Evolutionary conservation across 1,284 basidiomycete species (phyloP), one percentile per base, ranked within the genome.

Genomic region (Anthracocystis walkeri): DNA sequence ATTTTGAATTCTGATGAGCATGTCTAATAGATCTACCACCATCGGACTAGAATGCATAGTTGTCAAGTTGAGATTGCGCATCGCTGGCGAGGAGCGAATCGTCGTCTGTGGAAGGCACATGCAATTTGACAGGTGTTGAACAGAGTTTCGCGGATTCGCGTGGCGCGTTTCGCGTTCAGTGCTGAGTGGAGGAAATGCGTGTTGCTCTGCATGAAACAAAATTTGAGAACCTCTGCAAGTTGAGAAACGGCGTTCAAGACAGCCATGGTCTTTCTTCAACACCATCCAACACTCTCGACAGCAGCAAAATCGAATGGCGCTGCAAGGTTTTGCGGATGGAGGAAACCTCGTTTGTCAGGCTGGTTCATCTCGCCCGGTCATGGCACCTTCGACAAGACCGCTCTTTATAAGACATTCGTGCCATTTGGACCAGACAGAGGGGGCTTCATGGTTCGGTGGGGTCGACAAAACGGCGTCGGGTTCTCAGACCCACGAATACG

Each of bases 1-100:
- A 74, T 18, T 62, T 80, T n/a, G 71, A 73, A 52, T 66, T 65
- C 45, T 71, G 38, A 51, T 20, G 8, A 23, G 20, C 25, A 14
- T 29, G 31, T 53, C 48, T 41, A 16, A n/a, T n/a, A 35, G 31
- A 51, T 23, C 2, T 10, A 12, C n/a, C 25, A 16, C 18, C 4
- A 14, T 42, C 52, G 21, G 40, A 54, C 27, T 10, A 29, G 27
- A 31, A 12, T 7, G 10, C 27, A 31, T 31, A n/a, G 18, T 29
- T 16, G 11, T 29, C 27, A 16, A 49, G 48, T 29, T n/a, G 20
- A 20, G 27, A 49, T 49, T n/a, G 20, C n/a, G 25, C n/a, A 42
- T 42, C 41, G 10, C 12, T 27, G 14, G 2, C 12, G 23, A 46
- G 44, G 25, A 21, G 4, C 23, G 44, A 3, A 16, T 12, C 21